Conservation (phyloP, 441 rosid genomes). For the Raphanus hybrid region DNA sequence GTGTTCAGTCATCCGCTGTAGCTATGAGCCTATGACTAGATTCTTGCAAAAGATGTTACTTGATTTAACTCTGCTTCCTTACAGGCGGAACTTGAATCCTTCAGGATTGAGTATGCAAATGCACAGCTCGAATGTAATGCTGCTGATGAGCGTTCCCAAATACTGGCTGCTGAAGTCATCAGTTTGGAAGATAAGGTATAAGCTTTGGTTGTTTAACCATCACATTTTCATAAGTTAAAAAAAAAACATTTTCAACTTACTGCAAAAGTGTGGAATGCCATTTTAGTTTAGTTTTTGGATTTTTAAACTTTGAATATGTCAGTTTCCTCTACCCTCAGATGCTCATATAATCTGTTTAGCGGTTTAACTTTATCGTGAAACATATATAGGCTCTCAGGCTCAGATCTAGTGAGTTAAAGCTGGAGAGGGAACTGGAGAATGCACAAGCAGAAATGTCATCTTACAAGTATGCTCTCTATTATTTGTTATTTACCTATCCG, state of each 20-base stretch:
- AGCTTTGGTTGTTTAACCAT: not conserved
- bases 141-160: constrained; percentile 90
- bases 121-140: constrained; percentile 89
- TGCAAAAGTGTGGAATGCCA: constrained; percentile 21
- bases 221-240: not conserved
- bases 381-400: constrained; percentile 84
- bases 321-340: constrained; percentile 16
- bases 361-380: constrained; percentile 25
- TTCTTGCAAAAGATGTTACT: constrained; percentile 17
- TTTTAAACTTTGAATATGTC: constrained; percentile 7
- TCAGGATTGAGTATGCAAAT: constrained; percentile 71
- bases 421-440: constrained; percentile 89
- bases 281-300: constrained; percentile 17
- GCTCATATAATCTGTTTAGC: constrained; percentile 21
- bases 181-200: constrained; percentile 98
- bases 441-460: constrained; percentile 73
- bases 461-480: constrained; percentile 48
- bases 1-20: constrained; percentile 17
- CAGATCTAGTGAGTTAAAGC: constrained; percentile 90
- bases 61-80: constrained; percentile 23
- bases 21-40: constrained; percentile 4
- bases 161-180: constrained; percentile 97
- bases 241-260: not conserved
- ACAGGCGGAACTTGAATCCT: constrained; percentile 88
- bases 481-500: not conserved